Conservation (phyloP, 371 early-diverging fungal species). For the Nosema bombycis region DNA sequence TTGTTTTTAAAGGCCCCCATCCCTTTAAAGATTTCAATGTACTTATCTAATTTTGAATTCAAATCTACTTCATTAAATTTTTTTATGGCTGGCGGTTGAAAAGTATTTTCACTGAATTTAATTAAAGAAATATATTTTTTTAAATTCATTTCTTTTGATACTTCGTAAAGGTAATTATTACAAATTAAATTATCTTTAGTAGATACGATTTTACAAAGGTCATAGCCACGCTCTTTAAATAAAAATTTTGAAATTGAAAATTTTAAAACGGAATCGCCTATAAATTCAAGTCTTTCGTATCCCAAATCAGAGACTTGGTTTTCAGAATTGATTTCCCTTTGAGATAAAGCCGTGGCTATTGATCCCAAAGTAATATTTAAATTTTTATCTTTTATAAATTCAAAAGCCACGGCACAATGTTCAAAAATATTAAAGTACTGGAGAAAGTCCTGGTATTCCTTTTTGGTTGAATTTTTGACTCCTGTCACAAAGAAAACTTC, state of each 20-base stretch:
- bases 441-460: constrained; percentile 26
- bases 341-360: neutral
- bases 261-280: constrained; percentile 88
- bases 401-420: constrained; percentile 25
- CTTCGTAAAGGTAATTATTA: constrained; percentile 35
- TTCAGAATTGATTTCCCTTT: neutral
- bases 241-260: constrained; percentile 68
- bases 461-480: constrained; percentile 22
- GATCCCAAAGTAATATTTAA: constrained; percentile 9
- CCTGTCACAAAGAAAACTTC: constrained; percentile 46
- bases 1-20: constrained; percentile 7
- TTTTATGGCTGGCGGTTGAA: constrained; percentile 40
- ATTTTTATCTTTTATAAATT: constrained; percentile 24
- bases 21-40: constrained; percentile 5
- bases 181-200: constrained; percentile 42
- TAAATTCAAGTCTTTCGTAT: constrained; percentile 84
- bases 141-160: constrained; percentile 24
- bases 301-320: constrained; percentile 59
- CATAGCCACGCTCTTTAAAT: constrained; percentile 6
- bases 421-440: constrained; percentile 43
- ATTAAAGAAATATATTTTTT: constrained; percentile 22
- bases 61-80: neutral
- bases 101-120: constrained; percentile 17
- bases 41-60: neutral
- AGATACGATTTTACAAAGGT: constrained; percentile 18